Evolutionary conservation across 2,329 filamentous ascomycete genomes (phyloP).

Genomic region (Grosmannia huntii): DNA sequence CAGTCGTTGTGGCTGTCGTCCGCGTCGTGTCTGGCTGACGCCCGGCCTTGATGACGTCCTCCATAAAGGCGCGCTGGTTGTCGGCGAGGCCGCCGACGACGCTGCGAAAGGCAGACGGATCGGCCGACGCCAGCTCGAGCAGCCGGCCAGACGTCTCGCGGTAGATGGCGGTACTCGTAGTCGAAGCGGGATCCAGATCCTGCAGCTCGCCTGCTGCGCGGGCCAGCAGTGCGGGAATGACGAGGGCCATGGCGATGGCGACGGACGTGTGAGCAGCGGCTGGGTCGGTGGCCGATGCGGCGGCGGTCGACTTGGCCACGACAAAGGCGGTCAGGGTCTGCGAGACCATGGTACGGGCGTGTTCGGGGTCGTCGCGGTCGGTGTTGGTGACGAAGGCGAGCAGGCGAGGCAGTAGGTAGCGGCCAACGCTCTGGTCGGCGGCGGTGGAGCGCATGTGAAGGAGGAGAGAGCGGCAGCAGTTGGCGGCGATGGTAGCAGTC

Average conservation of each 20-base stretch:
- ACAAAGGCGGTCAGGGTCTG: slow-evolving; percentile 68
- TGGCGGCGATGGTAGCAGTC: slow-evolving; percentile 81
- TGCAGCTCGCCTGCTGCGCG: slow-evolving; percentile 17
- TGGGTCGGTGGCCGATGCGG: no score
- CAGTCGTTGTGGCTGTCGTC: slow-evolving; percentile 22
- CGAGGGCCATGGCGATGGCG: slow-evolving; percentile 52
- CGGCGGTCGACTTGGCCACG: slow-evolving; percentile 17
- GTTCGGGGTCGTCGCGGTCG: slow-evolving; percentile 66
- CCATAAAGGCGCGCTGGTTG: slow-evolving; percentile 63
- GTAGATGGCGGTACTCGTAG: slow-evolving; percentile 33
- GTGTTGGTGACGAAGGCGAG: slow-evolving; percentile 61
- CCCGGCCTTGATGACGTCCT: slow-evolving; percentile 63
- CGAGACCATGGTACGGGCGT: slow-evolving; percentile 55
- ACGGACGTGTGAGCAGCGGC: not conserved
- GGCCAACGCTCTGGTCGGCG: slow-evolving; percentile 60
- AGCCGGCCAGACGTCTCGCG: slow-evolving; percentile 63
- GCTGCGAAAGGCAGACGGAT: slow-evolving; percentile 60
- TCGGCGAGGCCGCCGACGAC: slow-evolving; percentile 60
- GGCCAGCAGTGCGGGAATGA: slow-evolving; percentile 64
- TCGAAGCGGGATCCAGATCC: slow-evolving; percentile 28
- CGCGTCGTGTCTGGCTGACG: slow-evolving; percentile 23
- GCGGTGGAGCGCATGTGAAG: slow-evolving; percentile 48
- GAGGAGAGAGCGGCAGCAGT: slow-evolving; percentile 76
- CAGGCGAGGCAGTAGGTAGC: slow-evolving; percentile 62
- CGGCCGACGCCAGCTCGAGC: slow-evolving; percentile 65